Conservation (phyloP, 495 filamentous ascomycete species). For the Barbatosphaeria neglecta region DNA sequence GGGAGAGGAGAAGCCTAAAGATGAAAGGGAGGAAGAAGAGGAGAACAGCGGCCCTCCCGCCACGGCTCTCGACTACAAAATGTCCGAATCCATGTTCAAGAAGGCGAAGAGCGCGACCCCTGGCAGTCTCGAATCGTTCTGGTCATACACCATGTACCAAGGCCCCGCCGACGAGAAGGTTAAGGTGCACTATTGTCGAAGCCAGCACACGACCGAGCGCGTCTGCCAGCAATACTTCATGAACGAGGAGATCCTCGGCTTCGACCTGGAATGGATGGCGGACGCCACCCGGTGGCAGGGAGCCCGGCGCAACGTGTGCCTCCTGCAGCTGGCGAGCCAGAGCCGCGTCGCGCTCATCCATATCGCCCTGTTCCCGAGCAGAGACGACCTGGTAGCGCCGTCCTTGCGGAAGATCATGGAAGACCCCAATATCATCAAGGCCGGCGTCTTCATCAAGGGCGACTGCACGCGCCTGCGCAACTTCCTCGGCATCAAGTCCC, state of each 20-base stretch:
- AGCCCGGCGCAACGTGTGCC: constrained; percentile 53
- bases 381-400: constrained; percentile 54
- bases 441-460: constrained; percentile 63
- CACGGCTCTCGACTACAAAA: constrained; percentile 29
- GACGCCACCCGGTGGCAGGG: constrained; percentile 31
- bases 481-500: constrained; percentile 49
- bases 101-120: constrained; percentile 26
- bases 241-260: constrained; percentile 58
- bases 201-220: constrained; percentile 50
- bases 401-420: constrained; percentile 61
- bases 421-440: constrained; percentile 55
- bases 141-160: constrained; percentile 56
- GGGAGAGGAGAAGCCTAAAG: neutral
- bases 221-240: constrained; percentile 55
- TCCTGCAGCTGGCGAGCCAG: constrained; percentile 72
- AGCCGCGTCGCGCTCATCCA: constrained; percentile 77
- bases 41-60: constrained; percentile 15
- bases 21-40: constrained; percentile 3
- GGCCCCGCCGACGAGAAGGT: constrained; percentile 33
- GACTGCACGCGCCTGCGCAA: constrained; percentile 61
- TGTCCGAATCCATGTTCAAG: constrained; percentile 30
- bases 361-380: constrained; percentile 47
- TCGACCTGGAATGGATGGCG: constrained; percentile 77
- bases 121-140: constrained; percentile 40
- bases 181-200: constrained; percentile 66